Evolutionary conservation across 2,329 filamentous ascomycete genomes (phyloP).

Genomic region (Samsoniella hepiali): DNA sequence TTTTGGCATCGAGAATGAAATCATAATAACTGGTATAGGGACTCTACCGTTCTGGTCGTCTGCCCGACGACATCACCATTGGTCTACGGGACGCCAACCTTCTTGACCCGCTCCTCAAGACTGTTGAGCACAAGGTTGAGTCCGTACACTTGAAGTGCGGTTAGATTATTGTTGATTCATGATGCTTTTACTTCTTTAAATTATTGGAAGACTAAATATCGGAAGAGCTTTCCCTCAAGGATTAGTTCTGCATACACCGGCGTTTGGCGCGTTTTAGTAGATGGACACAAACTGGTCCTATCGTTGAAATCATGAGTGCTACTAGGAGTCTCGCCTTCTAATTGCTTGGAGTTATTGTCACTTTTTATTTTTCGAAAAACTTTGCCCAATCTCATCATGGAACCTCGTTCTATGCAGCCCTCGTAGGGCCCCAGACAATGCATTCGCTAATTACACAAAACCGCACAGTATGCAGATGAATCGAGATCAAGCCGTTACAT

Average conservation of each 20-base stretch:
- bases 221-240: background rate
- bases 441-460: constrained; percentile 16
- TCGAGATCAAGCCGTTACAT: background rate
- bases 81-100: constrained; percentile 77
- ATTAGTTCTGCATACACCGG: constrained; percentile 4
- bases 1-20: too few species aligned
- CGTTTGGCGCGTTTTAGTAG: constrained; percentile 1
- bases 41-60: constrained; percentile 46
- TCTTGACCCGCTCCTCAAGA: constrained; percentile 64
- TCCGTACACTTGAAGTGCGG: background rate
- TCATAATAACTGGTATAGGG: constrained; percentile 34
- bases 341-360: too few species aligned
- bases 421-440: background rate
- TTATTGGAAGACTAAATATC: background rate
- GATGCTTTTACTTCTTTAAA: background rate
- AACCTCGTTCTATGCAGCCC: background rate
- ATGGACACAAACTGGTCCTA: background rate
- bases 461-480: constrained; percentile 1
- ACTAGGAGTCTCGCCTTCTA: background rate
- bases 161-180: background rate
- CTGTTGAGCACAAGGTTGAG: constrained; percentile 68
- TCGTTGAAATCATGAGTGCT: background rate
- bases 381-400: background rate
- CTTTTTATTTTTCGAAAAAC: background rate
- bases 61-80: constrained; percentile 70